Conservation (phyloP, 148 eudicot genomes). For the Nyssa sinensis region DNA sequence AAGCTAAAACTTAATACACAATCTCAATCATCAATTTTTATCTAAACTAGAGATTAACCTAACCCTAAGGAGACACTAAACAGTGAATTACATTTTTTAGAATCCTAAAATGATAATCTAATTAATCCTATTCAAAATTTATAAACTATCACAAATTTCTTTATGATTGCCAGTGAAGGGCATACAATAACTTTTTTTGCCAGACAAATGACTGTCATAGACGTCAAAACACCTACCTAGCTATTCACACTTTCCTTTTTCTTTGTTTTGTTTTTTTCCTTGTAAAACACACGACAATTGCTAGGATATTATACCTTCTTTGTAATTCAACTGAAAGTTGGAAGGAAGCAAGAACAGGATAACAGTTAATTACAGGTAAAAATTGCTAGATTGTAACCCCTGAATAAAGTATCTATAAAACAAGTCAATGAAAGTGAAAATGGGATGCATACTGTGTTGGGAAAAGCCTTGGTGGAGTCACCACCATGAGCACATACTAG, state of each 20-base stretch:
- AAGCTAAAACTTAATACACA: not conserved
- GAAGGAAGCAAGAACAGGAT: not conserved
- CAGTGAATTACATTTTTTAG: too few species aligned
- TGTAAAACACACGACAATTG: not conserved
- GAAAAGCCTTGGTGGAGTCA: constrained; percentile 78
- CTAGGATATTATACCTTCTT: not conserved
- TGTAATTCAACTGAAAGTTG: constrained; percentile 9
- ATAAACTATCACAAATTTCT: too few species aligned
- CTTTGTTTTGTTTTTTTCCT: too few species aligned
- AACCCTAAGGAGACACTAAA: too few species aligned
- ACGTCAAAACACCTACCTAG: not conserved
- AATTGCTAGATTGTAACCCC: not conserved
- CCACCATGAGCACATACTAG: constrained; percentile 99
- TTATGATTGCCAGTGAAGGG: too few species aligned
- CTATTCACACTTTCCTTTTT: too few species aligned
- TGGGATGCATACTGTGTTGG: constrained; percentile 69
- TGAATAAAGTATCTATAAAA: not conserved
- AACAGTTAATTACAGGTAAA: not conserved
- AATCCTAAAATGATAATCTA: too few species aligned
- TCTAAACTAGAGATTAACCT: not conserved
- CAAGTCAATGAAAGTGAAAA: constrained; percentile 5
- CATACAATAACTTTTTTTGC: too few species aligned
- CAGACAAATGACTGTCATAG: not conserved
- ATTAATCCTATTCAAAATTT: too few species aligned
- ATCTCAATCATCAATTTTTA: not conserved